Base-by-base conservation (phyloP, 139 green algal species). In the Marvania coccoides region DNA sequence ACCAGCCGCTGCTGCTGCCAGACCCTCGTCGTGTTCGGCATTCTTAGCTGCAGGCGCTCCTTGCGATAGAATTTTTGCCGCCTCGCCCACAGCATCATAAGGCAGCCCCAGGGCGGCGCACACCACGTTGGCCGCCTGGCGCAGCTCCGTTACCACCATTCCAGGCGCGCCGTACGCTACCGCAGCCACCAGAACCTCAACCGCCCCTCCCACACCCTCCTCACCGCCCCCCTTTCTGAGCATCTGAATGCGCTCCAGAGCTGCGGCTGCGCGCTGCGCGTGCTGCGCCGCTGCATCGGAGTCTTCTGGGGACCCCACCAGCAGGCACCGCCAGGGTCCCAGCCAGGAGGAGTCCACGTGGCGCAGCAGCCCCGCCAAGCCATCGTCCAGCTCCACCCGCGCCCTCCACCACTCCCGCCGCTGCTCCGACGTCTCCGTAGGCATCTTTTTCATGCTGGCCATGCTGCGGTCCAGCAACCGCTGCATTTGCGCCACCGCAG, bases 301-400 rank as follows among this genome's bases (percentile, higher is more conserved):
- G 15, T 61, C 24, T 0, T 13, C 40, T 26, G 35, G n/a, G 6
- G 5, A 19, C 9, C 31, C 42, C 35, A 48, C 8, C 12, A 67
- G 26, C 63, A 86, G 53, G 33, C 70, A 86, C 37, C 69, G 63
- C 84, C 84, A 91, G 55, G 82, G 67, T 0, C 86, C 85, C 37
- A 94, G 69, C 80, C 81, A 89, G 14, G 51, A n/a, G 19, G 51
- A 13, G n/a, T 82, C 78, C 19, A 90, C 65, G 31, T 74, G 60
- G 38, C 58, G 39, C 48, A 86, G 51, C 51, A 94, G 71, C n/a
- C 38, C 53, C 0, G 37, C 26, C 64, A 94, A 72, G 39, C 72
- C 53, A 4, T 63, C 7, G 46, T 94, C 86, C 19, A 90, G 70
- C 0, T 51, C 42, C 13, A 90, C 26, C 6, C 87, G 76, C n/a